phyloP scores from a whole-genome alignment of 2,329 filamentous ascomycete species.

The Epichloe uncinata region DNA sequence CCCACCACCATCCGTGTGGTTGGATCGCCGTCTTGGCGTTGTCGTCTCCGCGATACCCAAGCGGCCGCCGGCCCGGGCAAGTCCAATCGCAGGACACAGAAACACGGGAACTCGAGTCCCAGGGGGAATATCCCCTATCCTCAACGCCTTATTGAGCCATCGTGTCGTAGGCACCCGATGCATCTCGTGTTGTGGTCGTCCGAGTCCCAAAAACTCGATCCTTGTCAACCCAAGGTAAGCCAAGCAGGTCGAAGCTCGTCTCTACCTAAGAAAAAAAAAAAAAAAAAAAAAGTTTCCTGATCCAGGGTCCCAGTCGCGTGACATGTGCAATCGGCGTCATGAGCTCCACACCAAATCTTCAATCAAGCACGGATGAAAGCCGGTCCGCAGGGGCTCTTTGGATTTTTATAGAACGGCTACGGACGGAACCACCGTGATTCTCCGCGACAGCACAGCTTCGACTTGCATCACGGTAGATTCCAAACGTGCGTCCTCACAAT shows the following conservation, averaged over 20 bases:
- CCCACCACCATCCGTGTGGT: conserved; percentile 18
- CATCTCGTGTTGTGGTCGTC: conserved; percentile 18
- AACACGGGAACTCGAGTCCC: conserved; percentile 31
- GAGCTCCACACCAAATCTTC: background rate
- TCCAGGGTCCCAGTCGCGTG: background rate
- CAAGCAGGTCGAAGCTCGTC: background rate
- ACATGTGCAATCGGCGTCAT: background rate
- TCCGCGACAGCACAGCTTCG: background rate
- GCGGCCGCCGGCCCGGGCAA: conserved; percentile 2
- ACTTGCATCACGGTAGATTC: background rate
- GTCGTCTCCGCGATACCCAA: conserved; percentile 7
- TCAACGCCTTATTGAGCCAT: conserved; percentile 30
- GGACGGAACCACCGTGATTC: no score
- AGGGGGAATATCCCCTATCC: conserved; percentile 25
- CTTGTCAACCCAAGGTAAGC: no score
- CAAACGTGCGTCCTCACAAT: conserved; percentile 13
- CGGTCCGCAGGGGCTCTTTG: conserved; percentile 7
- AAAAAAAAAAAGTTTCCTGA: background rate
- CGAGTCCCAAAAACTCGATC: background rate
- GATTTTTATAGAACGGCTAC: background rate
- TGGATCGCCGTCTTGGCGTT: conserved; percentile 9
- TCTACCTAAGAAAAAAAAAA: background rate
- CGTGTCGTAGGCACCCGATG: conserved; percentile 29
- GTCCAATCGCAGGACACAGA: conserved; percentile 32
- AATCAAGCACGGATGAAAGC: conserved; percentile 11